Evolutionary conservation across 2,329 filamentous ascomycete genomes (phyloP).

Genomic region (Cladosporium sp.): DNA sequence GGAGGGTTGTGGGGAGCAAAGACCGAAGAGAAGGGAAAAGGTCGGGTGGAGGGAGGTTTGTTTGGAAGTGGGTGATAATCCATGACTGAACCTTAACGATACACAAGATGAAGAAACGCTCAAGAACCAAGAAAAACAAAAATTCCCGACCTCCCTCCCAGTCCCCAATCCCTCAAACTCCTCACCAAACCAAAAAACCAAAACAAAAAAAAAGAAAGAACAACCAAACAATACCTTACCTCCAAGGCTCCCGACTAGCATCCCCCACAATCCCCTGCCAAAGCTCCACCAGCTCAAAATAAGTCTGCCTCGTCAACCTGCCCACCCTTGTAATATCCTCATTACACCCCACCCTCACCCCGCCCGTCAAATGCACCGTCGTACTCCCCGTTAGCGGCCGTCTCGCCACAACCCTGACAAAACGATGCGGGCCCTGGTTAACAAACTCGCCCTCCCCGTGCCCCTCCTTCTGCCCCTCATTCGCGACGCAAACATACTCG

Average conservation of each 20-base stretch:
- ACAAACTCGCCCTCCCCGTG: background rate
- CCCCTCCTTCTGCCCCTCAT: background rate
- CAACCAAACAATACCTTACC: no score
- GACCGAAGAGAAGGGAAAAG: no score
- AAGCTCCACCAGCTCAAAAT: background rate
- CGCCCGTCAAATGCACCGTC: constrained; percentile 14
- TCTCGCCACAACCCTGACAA: background rate
- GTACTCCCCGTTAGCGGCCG: constrained; percentile 6
- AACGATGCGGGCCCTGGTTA: constrained; percentile 10
- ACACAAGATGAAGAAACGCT: no score
- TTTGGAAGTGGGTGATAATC: no score
- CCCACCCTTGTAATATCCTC: constrained; percentile 14
- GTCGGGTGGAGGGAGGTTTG: no score
- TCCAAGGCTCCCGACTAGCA: background rate
- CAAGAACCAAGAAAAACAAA: no score
- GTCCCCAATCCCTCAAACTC: no score
- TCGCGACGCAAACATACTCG: constrained; percentile 15
- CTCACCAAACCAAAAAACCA: no score
- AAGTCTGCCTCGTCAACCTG: constrained; percentile 7
- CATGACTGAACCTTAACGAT: no score
- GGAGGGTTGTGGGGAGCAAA: no score
- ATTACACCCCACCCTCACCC: constrained; percentile 14
- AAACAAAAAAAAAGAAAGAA: no score
- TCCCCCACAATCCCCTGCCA: background rate
- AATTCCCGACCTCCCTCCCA: no score